Base-by-base conservation (phyloP, 139 green algal species). In the Coccomyxa sp. region DNA sequence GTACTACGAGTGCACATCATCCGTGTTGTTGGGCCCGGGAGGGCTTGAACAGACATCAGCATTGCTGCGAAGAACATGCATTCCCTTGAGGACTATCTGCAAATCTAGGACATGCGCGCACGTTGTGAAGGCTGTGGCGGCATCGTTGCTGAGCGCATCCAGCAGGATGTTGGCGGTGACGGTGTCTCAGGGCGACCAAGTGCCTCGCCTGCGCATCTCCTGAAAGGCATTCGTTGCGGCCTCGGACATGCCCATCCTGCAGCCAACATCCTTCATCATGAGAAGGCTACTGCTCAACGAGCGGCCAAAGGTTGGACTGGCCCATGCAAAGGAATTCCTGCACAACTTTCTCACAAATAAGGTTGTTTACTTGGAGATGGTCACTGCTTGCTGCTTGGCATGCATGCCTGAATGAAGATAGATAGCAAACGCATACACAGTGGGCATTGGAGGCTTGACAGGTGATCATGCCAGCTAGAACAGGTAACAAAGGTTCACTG, bases 81-180 rank as follows among this genome's bases (percentile, higher is more conserved):
- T 71, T 9, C 18, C 18, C 18, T 25, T 28, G 63, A 25, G 18
- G 9, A n/a, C n/a, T 1, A 28, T 15, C 51, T 58, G 79, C 25
- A 17, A 13, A 17, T 21, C 25, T 51, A 80, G n/a, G 66, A 81
- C 25, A 27, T 16, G 21, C 38, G 7, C 51, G 14, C 63, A 83
- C 51, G 66, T 58, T 21, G 58, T 15, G 15, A 31, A 77, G 23
- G 28, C 58, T 10, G n/a, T 10, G 28, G 23, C 51, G 67, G 30
- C n/a, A 67, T 82, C 38, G 68, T 32, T 21, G 15, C 28, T 58
- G n/a, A 79, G 28, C 13, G 67, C 67, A 51, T 84, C 79, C 23
- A 84, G 32, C 18, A 84, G 27, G 0, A 66, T 32, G 76, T 84
- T 85, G 76, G 32, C 76, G 38, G 77, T 85, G 31, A 58, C n/a